phyloP scores from a whole-genome alignment of 2,329 filamentous ascomycete species.

The Penicillium sp. region DNA sequence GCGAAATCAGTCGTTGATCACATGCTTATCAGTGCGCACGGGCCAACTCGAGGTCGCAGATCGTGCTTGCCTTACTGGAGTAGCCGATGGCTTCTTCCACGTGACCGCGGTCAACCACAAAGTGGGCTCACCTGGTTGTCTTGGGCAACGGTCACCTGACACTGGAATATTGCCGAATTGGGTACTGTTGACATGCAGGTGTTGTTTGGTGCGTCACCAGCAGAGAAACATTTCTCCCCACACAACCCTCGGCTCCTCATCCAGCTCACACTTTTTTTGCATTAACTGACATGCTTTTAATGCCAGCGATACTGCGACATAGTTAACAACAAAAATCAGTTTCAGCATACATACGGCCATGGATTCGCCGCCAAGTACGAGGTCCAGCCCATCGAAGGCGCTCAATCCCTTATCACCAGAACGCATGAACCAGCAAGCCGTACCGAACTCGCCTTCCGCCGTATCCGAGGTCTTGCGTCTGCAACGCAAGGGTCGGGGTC shows the following conservation, averaged over 20 bases:
- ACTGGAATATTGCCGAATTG: slow-evolving; percentile 25
- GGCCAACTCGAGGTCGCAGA: background rate
- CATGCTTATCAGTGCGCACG: slow-evolving; percentile 11
- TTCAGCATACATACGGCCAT: slow-evolving; percentile 29
- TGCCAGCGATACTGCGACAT: background rate
- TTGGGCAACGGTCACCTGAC: slow-evolving; percentile 41
- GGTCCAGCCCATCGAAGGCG: slow-evolving; percentile 35
- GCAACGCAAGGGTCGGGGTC: slow-evolving; percentile 43
- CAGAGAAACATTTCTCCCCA: slow-evolving; percentile 13
- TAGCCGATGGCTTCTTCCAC: slow-evolving; percentile 21
- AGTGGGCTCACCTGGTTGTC: slow-evolving; percentile 27
- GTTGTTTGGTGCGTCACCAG: slow-evolving; percentile 35
- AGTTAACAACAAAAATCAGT: slow-evolving; percentile 4
- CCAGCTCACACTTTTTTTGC: background rate
- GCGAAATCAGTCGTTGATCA: slow-evolving; percentile 3
- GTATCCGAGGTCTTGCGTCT: slow-evolving; percentile 40
- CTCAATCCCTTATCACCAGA: slow-evolving; percentile 54
- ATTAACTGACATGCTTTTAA: slow-evolving; percentile 13
- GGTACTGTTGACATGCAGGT: slow-evolving; percentile 21
- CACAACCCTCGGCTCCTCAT: slow-evolving; percentile 16
- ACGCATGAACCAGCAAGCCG: slow-evolving; percentile 54
- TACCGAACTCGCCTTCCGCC: slow-evolving; percentile 47
- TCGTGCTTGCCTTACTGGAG: slow-evolving; percentile 9
- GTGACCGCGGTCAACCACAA: slow-evolving; percentile 23
- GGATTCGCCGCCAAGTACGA: slow-evolving; percentile 42